phyloP scores from a whole-genome alignment of 1,139 yeast genomes.

The Hyphopichia buzzinii region DNA sequence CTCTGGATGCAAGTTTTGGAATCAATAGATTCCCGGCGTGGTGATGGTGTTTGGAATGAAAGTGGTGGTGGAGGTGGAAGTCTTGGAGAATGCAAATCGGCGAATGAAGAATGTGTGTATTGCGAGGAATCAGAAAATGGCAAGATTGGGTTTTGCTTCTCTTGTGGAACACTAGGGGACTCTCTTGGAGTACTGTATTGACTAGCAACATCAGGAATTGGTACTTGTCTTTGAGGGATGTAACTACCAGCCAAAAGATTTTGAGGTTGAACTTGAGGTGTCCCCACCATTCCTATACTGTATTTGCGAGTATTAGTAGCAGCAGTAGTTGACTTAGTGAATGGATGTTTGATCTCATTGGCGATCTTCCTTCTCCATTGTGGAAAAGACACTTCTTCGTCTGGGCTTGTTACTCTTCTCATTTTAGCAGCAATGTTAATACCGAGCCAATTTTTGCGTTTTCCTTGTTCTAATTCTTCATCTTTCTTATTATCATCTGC shows the following conservation, averaged over 20 bases:
- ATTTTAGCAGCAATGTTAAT: constrained; percentile 1
- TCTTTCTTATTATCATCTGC: background rate
- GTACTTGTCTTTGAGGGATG: background rate
- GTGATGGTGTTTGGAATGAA: background rate
- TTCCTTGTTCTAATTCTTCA: background rate
- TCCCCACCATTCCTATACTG: background rate
- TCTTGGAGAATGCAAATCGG: background rate
- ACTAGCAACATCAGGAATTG: background rate
- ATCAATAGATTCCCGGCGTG: background rate
- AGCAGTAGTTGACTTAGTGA: background rate
- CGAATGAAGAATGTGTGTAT: background rate
- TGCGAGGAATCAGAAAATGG: background rate
- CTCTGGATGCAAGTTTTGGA: background rate
- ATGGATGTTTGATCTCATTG: background rate
- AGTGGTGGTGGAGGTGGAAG: constrained; percentile 2
- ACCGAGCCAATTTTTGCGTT: constrained; percentile 1
- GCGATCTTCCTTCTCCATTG: background rate
- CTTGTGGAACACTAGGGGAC: background rate
- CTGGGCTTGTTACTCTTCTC: background rate
- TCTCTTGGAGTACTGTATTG: background rate
- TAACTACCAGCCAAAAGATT: background rate
- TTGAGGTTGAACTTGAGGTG: background rate
- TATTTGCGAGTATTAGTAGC: background rate
- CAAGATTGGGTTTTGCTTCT: background rate
- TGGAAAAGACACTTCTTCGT: background rate